These are phyloP conservation scores for Simplicillium aogashimaense DNA, from an alignment of 2,329 filamentous ascomycete species.

Conservation along the genomic window DNA sequence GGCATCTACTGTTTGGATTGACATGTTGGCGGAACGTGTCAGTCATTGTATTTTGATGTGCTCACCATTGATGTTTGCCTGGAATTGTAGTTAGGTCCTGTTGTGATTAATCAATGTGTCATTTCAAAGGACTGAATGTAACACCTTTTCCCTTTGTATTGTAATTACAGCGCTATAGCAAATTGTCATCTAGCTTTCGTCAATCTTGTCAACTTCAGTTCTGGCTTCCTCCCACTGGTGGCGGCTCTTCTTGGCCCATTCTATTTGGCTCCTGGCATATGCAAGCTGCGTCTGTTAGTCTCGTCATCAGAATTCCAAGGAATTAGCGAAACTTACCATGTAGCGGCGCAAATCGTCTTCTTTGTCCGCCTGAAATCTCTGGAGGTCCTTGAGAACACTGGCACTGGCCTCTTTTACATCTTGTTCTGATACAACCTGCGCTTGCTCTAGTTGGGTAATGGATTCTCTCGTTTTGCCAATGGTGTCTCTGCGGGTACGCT, in stretches of 20 bases:
- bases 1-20: too few relatives aligned
- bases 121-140: too few relatives aligned
- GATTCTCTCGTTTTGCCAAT: slow-evolving; percentile 94
- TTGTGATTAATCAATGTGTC: too few relatives aligned
- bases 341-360: slow-evolving; percentile 89
- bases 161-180: too few relatives aligned
- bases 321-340: slow-evolving; percentile 59
- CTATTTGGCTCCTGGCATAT: slow-evolving; percentile 85
- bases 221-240: slow-evolving; percentile 90
- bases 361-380: slow-evolving; percentile 89
- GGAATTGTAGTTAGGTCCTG: too few relatives aligned
- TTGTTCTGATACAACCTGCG: slow-evolving; percentile 74
- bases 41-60: too few relatives aligned
- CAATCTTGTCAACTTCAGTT: slow-evolving; percentile 81
- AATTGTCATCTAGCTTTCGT: slow-evolving; percentile 34
- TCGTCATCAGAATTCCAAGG: not conserved
- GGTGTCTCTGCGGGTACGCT: slow-evolving; percentile 81
- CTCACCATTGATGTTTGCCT: too few relatives aligned
- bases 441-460: slow-evolving; percentile 79
- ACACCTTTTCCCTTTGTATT: too few relatives aligned
- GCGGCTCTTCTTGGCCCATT: slow-evolving; percentile 85
- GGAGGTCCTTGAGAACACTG: slow-evolving; percentile 80
- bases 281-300: slow-evolving; percentile 51
- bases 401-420: slow-evolving; percentile 89
- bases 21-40: too few relatives aligned